Percentiles rank a stretch among this genome's conserved stretches.
These are phyloP conservation scores for Triticum dicoccoides DNA, from an alignment of 176 grass and related monocot species.

Conservation along the genomic window DNA sequence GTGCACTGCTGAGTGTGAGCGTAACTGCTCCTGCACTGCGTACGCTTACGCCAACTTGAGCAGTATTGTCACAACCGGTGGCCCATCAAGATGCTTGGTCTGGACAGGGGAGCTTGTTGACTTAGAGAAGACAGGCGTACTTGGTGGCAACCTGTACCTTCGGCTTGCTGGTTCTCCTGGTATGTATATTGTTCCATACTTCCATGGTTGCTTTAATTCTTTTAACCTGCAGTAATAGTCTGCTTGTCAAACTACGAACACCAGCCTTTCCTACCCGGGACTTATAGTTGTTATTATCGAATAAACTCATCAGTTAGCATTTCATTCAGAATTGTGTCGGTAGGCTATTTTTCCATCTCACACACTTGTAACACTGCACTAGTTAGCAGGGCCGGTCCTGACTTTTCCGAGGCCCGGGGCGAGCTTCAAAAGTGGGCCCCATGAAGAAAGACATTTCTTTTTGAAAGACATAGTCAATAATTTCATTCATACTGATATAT, in stretches of 20 bases:
- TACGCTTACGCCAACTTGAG: slow-evolving; percentile 29
- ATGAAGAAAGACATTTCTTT: too few species aligned
- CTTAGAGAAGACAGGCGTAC: not conserved
- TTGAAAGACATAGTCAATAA: too few species aligned
- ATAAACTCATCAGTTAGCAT: not conserved
- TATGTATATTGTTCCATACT: not conserved
- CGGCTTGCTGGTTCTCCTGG: slow-evolving; percentile 29
- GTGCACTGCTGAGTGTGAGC: slow-evolving; percentile 31
- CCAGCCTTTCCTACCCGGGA: not conserved
- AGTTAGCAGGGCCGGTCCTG: not conserved
- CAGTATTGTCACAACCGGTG: not conserved
- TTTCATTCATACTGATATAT: too few species aligned
- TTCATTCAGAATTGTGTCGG: not conserved
- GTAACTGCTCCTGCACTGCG: slow-evolving; percentile 47
- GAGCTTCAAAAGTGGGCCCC: too few species aligned
- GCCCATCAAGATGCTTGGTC: slow-evolving; percentile 47
- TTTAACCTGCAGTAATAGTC: not conserved
- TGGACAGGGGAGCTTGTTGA: slow-evolving; percentile 53
- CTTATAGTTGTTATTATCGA: not conserved
- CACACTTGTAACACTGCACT: not conserved
- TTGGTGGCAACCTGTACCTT: slow-evolving; percentile 42
- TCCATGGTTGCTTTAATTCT: not conserved
- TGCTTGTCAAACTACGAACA: not conserved
- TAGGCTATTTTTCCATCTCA: not conserved
- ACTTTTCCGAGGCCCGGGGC: too few species aligned